These are phyloP conservation scores for Xylaria sp. DNA, from an alignment of 495 filamentous ascomycete genomes.

Conservation along the genomic window DNA sequence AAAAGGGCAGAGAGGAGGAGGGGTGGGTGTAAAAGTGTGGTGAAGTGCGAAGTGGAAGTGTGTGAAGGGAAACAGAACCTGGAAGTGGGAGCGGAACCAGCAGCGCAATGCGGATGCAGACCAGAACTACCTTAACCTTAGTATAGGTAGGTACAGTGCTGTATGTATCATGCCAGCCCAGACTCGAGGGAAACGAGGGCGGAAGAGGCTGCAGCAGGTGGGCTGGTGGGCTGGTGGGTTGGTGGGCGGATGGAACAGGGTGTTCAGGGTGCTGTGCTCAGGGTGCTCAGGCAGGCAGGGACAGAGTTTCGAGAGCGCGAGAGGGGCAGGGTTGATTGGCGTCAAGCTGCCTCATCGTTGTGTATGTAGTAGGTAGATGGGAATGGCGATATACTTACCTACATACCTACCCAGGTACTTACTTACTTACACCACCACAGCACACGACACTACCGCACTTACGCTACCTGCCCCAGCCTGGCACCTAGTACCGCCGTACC, in stretches of 20 bases:
- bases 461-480: too few relatives aligned
- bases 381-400: background rate
- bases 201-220: conserved; percentile 34
- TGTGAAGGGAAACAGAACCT: conserved; percentile 1
- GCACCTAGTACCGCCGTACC: too few relatives aligned
- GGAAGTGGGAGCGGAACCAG: background rate
- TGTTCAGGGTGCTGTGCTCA: conserved; percentile 27
- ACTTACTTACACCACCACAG: too few relatives aligned
- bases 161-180: background rate
- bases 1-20: background rate
- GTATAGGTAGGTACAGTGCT: too few relatives aligned
- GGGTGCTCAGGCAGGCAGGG: conserved; percentile 32
- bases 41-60: too few relatives aligned
- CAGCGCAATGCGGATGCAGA: conserved; percentile 8
- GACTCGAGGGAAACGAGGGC: conserved; percentile 10
- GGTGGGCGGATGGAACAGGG: conserved; percentile 34
- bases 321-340: conserved; percentile 41
- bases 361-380: conserved; percentile 9
- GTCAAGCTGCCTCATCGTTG: conserved; percentile 27
- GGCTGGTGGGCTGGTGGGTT: too few relatives aligned
- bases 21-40: too few relatives aligned
- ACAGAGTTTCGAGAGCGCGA: conserved; percentile 37
- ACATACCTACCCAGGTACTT: conserved; percentile 2
- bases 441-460: too few relatives aligned
- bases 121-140: background rate